Conservation (phyloP, 78 protist species). For the Guillardia theta region DNA sequence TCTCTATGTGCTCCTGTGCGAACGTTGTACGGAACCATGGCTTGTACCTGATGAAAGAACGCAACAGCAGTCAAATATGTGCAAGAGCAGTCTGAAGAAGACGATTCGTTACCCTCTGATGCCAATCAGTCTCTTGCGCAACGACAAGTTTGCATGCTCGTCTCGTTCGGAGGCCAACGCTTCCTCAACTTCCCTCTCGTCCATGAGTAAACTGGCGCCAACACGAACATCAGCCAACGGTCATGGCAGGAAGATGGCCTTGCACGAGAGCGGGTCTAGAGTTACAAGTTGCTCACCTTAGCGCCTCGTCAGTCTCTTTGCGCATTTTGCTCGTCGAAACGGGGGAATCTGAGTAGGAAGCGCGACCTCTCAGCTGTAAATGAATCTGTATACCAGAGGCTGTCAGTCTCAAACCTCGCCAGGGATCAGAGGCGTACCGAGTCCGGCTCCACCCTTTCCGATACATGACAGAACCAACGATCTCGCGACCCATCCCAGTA, state of each 20-base stretch:
- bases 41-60: not conserved
- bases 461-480: not conserved
- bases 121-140: not conserved
- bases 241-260: not conserved
- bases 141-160: not conserved
- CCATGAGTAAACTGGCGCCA: not conserved
- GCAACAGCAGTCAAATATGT: not conserved
- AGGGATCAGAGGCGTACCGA: not conserved
- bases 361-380: not conserved
- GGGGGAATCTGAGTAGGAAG: no score
- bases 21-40: not conserved
- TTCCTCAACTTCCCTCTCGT: not conserved
- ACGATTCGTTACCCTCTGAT: not conserved
- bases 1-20: not conserved
- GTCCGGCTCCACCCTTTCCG: not conserved
- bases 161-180: not conserved
- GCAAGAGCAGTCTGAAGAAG: not conserved
- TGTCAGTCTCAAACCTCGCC: not conserved
- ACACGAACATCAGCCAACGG: not conserved
- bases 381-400: not conserved
- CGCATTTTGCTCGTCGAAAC: not conserved
- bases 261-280: not conserved
- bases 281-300: not conserved
- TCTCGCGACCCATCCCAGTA: constrained; percentile 3
- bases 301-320: not conserved